Evolutionary conservation across 1,284 basidiomycete species (phyloP).

Genomic region (Inonotus obliquus): DNA sequence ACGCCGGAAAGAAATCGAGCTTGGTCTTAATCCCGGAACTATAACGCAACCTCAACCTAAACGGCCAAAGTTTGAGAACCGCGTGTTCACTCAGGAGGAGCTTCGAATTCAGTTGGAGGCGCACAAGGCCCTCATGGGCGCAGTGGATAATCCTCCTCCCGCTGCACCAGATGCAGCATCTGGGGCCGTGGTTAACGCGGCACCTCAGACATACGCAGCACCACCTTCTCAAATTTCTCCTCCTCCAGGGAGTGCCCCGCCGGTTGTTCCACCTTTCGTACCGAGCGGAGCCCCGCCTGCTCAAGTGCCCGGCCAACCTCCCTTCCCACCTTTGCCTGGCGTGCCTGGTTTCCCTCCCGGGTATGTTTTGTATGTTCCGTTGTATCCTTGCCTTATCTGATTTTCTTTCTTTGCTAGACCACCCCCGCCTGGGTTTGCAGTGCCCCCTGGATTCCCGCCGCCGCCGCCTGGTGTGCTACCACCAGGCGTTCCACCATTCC

Average conservation of each 20-base stretch:
- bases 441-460: constrained; percentile 27
- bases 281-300: constrained; percentile 35
- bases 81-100: constrained; percentile 77
- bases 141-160: constrained; percentile 37
- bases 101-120: constrained; percentile 81
- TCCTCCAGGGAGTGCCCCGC: constrained; percentile 29
- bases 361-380: constrained; percentile 32
- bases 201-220: constrained; percentile 58
- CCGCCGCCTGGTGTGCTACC: constrained; percentile 20
- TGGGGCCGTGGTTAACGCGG: constrained; percentile 62
- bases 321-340: constrained; percentile 35
- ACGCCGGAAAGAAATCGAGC: constrained; percentile 87
- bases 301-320: constrained; percentile 34
- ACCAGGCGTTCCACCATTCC: constrained; percentile 21
- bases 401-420: constrained; percentile 29
- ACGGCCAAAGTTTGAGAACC: constrained; percentile 81
- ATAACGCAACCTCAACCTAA: constrained; percentile 77
- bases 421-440: constrained; percentile 26
- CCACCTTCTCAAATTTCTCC: constrained; percentile 39
- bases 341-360: constrained; percentile 42
- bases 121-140: constrained; percentile 91
- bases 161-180: constrained; percentile 33
- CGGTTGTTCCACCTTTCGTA: constrained; percentile 34
- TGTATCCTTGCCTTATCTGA: neutral
- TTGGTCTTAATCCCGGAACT: constrained; percentile 77